A percentile compares a stretch with the other conserved stretches of the same genome.
These are phyloP conservation scores for Ceratocystiopsis sp. DNA, from an alignment of 2,329 filamentous ascomycete species.

Conservation along the genomic window DNA sequence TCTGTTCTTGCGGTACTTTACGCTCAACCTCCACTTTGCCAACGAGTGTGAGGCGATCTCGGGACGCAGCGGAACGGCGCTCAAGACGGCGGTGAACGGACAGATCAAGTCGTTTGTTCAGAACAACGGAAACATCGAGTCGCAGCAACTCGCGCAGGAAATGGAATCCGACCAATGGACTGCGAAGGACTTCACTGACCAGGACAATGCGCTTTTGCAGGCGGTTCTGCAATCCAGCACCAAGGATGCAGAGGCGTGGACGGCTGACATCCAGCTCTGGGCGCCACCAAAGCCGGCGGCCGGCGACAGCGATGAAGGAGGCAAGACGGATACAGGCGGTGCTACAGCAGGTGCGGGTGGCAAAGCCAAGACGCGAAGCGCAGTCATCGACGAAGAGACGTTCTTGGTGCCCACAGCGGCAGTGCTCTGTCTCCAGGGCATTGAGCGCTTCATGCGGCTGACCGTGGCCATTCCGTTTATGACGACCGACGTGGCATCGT, in stretches of 20 bases:
- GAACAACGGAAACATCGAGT: conserved; percentile 51
- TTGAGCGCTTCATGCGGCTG: conserved; percentile 69
- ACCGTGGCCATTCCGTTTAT: conserved; percentile 77
- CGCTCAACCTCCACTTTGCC: conserved; percentile 64
- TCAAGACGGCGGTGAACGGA: conserved; percentile 65
- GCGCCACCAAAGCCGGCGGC: conserved; percentile 23
- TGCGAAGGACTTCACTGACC: conserved; percentile 55
- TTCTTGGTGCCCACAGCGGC: conserved; percentile 79
- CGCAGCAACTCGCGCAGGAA: conserved; percentile 54
- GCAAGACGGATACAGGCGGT: not conserved
- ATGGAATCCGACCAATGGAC: conserved; percentile 75
- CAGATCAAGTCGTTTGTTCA: conserved; percentile 72
- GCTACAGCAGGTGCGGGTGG: conserved; percentile 9
- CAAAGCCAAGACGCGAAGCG: conserved; percentile 53
- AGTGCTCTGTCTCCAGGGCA: conserved; percentile 60
- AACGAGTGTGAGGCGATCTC: conserved; percentile 78
- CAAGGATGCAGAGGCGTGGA: conserved; percentile 51
- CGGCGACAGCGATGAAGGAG: conserved; percentile 15
- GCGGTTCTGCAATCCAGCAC: conserved; percentile 54
- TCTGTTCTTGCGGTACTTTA: conserved; percentile 67
- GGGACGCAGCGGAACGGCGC: conserved; percentile 54
- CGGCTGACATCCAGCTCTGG: conserved; percentile 42
- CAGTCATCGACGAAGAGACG: conserved; percentile 66
- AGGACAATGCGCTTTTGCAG: conserved; percentile 40
- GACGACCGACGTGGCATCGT: conserved; percentile 63